Evolutionary conservation across 495 filamentous ascomycete genomes (phyloP), one percentile per base, ranked within the genome.

Genomic region (Collariella sp.): DNA sequence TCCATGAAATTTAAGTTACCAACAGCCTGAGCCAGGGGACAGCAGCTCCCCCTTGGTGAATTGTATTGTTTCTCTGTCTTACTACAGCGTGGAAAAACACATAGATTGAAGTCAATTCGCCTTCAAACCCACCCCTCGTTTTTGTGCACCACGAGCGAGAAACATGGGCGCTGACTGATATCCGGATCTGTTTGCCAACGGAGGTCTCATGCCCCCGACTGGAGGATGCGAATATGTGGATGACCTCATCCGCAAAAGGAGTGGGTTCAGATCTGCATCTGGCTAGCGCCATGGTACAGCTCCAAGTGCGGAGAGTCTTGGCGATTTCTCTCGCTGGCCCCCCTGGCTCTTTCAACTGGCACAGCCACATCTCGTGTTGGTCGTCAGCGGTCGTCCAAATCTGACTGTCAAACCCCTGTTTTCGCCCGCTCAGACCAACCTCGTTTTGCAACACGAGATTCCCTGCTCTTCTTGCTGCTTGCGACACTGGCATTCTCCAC

Each of bases 351-450:
- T 44, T 16, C 24, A 26, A 22, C 36, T 33, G n/a, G 42, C 42
- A 44, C 45, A 47, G 51, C 51, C 51, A 54, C 51, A 33, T 11
- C 23, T 54, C 51, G 51, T 54, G 51, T 54, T 54, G 42, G 42
- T 20, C 31, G 38, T 50, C 38, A 42, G 46, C 46, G 42, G 42
- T 20, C 31, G 38, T 50, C 38, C 48, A 34, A 49, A 15, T 11
- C 5, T 15, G 26, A 31, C 40, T 22, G 38, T 23, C 40, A 9
- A 7, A 4, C 19, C 40, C 40, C 23, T 13, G 7, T 16, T 40
- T 40, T 40, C 26, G 26, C 26, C 5, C 6, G 24, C 19, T 18
- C 20, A 15, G 22, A 33, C 50, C 41, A 53, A 39, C 50, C 43
- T 15, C 7, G 18, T 19, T 36, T 53, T 15, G 18, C 51, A 47